These are phyloP conservation scores for Hypomontagnella submonticulosa DNA, from an alignment of 495 filamentous ascomycete genomes.

Conservation along the genomic window DNA sequence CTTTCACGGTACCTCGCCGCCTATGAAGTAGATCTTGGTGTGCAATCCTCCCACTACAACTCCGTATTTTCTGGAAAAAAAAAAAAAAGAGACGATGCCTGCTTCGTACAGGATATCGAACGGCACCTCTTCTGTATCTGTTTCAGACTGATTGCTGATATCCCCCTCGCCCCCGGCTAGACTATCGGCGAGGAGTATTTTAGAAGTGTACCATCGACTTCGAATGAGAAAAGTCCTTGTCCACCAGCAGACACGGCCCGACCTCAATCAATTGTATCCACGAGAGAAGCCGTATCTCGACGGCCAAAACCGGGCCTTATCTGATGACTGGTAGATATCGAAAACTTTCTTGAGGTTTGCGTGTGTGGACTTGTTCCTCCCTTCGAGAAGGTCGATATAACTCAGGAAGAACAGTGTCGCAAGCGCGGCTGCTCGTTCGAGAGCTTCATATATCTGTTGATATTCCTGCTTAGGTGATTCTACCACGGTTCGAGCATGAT, in stretches of 20 bases:
- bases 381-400: constrained; percentile 46
- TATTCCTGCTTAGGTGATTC: constrained; percentile 16
- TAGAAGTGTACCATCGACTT: constrained; percentile 43
- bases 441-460: constrained; percentile 8
- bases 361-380: constrained; percentile 38
- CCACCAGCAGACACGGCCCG: constrained; percentile 53
- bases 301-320: constrained; percentile 34
- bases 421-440: constrained; percentile 21
- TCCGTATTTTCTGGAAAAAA: constrained; percentile 54
- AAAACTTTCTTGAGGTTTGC: constrained; percentile 43
- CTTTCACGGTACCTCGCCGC: constrained; percentile 50
- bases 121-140: constrained; percentile 48
- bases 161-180: constrained; percentile 23
- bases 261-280: constrained; percentile 55
- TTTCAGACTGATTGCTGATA: constrained; percentile 29
- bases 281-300: constrained; percentile 48
- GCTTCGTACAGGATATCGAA: constrained; percentile 49
- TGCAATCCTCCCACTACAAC: constrained; percentile 51
- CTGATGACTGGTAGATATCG: constrained; percentile 34
- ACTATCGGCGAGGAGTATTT: constrained; percentile 34
- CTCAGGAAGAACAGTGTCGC: constrained; percentile 51
- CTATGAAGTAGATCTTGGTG: constrained; percentile 53
- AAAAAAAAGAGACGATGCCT: constrained; percentile 47
- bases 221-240: constrained; percentile 51
- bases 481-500: constrained; percentile 28